phyloP scores from a whole-genome alignment of 495 filamentous ascomycete species.

The Oleoguttula mirabilis region DNA sequence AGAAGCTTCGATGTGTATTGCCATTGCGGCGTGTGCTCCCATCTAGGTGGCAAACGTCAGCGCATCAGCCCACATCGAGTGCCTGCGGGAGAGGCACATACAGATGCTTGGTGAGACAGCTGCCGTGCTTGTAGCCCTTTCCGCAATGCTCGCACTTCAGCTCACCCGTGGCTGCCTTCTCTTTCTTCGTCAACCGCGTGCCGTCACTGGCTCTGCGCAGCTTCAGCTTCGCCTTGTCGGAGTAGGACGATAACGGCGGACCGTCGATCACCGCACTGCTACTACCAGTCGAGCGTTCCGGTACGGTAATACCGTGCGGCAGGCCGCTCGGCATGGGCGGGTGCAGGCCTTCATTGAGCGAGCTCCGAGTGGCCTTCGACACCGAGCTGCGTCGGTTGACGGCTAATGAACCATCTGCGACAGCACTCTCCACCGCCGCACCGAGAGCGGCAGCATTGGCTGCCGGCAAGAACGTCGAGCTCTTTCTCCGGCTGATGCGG shows the following conservation, averaged over 20 bases:
- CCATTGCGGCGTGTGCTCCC: constrained; percentile 99
- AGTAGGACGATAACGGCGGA: constrained; percentile 25
- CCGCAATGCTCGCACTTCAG: constrained; percentile 96
- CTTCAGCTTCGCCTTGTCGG: constrained; percentile 47
- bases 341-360: constrained; percentile 20
- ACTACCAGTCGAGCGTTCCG: constrained; percentile 19
- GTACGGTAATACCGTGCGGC: constrained; percentile 24
- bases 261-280: constrained; percentile 38
- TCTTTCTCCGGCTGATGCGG: constrained; percentile 87
- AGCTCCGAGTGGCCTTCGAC: constrained; percentile 23
- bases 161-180: constrained; percentile 63
- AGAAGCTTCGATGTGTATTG: constrained; percentile 91
- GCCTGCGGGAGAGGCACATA: constrained; percentile 55
- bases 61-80: neutral
- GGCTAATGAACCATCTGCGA: constrained; percentile 19
- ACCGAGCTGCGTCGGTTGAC: constrained; percentile 31
- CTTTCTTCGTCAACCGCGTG: constrained; percentile 60
- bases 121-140: constrained; percentile 99
- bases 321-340: constrained; percentile 30
- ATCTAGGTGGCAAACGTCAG: constrained; percentile 46
- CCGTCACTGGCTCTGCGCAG: constrained; percentile 79
- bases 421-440: constrained; percentile 49
- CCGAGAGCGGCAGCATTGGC: constrained; percentile 65
- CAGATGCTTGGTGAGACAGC: constrained; percentile 99
- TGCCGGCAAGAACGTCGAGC: constrained; percentile 64